Base-by-base conservation (phyloP, 169 alveolate genomes). In the Toxoplasma gondii region DNA sequence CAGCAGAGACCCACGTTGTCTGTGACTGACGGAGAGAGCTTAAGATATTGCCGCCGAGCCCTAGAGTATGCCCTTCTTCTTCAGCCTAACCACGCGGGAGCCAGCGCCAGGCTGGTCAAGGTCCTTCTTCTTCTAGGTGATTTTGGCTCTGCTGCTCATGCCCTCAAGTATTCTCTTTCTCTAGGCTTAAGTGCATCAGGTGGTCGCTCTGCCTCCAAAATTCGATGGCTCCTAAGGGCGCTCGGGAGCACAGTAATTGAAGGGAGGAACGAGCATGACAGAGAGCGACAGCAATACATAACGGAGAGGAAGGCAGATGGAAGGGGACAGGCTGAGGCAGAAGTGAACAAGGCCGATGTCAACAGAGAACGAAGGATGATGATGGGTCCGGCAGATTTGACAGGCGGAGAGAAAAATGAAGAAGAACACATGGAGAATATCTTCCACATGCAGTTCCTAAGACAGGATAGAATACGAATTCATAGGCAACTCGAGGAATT, bases 101-200 rank as follows among this genome's bases (percentile, higher is more conserved):
- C 94, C 24, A 88, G 91, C 53, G 84, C 91, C 27, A 45, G 94
- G 24, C 94, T 91, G 43, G 84, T 91, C 36, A 91, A 91, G 49
- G 94, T 91, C 58, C 74, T 91, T 70, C 69, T 91, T 84, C 94
- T 91, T 43, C 91, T 78, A 58, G 94, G 94, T 27, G 94, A 91
- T 78, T 91, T 91, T 64, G 91, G 91, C 54, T 91, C 94, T 34
- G 94, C 94, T 39, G 94, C 94, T 0, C 67, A 53, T 78, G 94
- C 91, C 49, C 91, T 91, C 83, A 88, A 91, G 91, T 88, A 91
- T 39, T 31, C 84, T 12, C 84, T 74, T n/a, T 31, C 49, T n/a
- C 84, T 74, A 16, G 74, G 74, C 22, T 64, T 64, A 64, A 31
- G 74, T 31, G 80, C 81, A 83, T 49, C 53, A 90, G 83, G 41